Base-by-base conservation (phyloP, 768 basidiomycete species). In the Tephrocybe sp. region DNA sequence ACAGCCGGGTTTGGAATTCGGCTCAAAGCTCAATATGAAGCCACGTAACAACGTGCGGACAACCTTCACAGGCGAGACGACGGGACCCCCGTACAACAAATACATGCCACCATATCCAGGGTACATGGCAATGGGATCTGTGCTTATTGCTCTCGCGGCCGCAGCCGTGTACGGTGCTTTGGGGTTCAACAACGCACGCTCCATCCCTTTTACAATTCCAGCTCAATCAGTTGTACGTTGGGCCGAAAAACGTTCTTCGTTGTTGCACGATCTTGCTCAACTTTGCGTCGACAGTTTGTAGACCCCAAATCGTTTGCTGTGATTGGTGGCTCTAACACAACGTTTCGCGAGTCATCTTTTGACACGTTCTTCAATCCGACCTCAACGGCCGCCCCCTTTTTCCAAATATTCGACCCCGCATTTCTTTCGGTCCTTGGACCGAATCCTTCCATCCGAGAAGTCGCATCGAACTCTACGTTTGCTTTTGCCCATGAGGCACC, bases 401-500 rank as follows among this genome's bases (percentile, higher is more conserved):
- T 89, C 66, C 74, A 76, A 54, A 66, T 78, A 47, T 75, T 76
- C 49, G 66, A 78, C 52, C 40, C 46, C n/a, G 57, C 65, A n/a
- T 89, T 91, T 65, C 67, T 85, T 36, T 48, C 63, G 6, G 69
- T 89, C 47, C 75, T 89, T 1, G 89, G 87, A 1, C 53, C 64
- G 4, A 66, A 69, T 21, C 80, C 88, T 5, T 76, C 76, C 0
- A 75, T 91, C 41, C 74, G 77, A 3, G 63, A 78, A 51, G 78
- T 92, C 39, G 81, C 82, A 0, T 75, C 77, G 7, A 80, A 82
- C 50, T 74, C 76, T 3, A 78, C 74, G 3, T 84, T 83, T 62
- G 84, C 84, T 2, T 82, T 89, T 53, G 88, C 87, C 15, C 89
- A 92, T 60, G 90, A 92, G 66, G 89, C 86, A 2, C 86, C 87